Base-by-base conservation (phyloP, 1,284 basidiomycete genomes). In the Rugosomyces carneus region DNA sequence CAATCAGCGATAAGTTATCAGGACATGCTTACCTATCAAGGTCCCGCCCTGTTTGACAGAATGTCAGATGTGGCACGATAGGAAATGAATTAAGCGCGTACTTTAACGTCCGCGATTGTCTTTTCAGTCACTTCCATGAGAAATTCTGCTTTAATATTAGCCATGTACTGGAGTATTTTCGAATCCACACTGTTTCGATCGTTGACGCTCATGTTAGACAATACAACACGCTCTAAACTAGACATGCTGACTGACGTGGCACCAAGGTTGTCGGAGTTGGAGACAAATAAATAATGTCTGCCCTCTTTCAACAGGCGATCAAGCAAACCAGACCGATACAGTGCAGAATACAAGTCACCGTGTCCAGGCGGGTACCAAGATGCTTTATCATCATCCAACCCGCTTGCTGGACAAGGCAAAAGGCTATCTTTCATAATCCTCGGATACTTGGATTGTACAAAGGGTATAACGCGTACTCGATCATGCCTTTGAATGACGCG, bases 111-210 rank as follows among this genome's bases (percentile, higher is more conserved):
- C 45, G 94, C 94, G 78, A 97, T 98, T 63, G 95, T 98, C 84
- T 98, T 98, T 77, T 98, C 93, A 3, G 96, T 98, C 55, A 99
- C 93, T 71, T 99, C 95, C 93, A 96, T 95, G 65, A 96, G 66
- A 73, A 95, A 96, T 68, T 95, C 90, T 34, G 89, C 80, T 57
- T 84, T 73, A 8, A 79, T 76, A 59, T 93, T 82, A 48, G 90
- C 83, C 88, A 94, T 93, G 69, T 93, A 89, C 65, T 93, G 84
- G 41, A 91, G 69, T 58, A 92, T 93, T 51, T 71, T 75, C 57
- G 88, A 77, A 61, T 93, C 89, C 59, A 89, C 88, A 44, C 81
- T 84, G 51, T 43, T 61, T 51, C 40, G 37, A 47, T 48, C 29
- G 37, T 10, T 44, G 18, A 54, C 29, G 43, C 3, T n/a, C 31